These are phyloP conservation scores for Salix exigua DNA, from an alignment of 345 rosid genomes.

Conservation along the genomic window DNA sequence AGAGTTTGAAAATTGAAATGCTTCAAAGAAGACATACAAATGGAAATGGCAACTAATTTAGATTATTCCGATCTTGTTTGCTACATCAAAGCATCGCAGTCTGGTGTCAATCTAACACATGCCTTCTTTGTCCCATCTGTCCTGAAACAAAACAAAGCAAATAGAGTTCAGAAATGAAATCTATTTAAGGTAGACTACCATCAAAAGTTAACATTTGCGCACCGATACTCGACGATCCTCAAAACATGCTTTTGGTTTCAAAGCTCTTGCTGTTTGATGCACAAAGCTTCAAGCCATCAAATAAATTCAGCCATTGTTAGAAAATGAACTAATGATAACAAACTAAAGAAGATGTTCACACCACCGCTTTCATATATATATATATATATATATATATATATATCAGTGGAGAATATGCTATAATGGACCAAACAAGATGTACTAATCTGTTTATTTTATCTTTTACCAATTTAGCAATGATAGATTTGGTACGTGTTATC, in stretches of 20 bases:
- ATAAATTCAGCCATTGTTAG: neutral
- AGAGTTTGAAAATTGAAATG: neutral
- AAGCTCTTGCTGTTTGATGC: neutral
- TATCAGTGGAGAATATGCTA: neutral
- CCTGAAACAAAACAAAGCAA: slow-evolving; percentile 36
- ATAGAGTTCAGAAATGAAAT: neutral
- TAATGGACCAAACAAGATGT: neutral
- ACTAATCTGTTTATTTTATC: neutral
- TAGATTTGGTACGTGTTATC: neutral
- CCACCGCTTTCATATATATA: neutral
- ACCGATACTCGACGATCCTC: neutral
- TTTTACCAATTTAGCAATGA: neutral
- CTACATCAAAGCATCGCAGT: slow-evolving; percentile 85
- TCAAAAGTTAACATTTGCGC: neutral
- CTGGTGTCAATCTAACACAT: slow-evolving; percentile 86
- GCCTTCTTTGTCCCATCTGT: slow-evolving; percentile 97
- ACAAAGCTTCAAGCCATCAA: neutral
- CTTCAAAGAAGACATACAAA: neutral
- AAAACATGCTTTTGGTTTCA: neutral
- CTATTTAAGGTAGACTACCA: neutral
- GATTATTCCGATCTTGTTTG: slow-evolving; percentile 91
- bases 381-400: too few relatives aligned
- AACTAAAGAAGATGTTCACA: neutral
- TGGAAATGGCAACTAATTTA: slow-evolving; percentile 21
- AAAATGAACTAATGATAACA: neutral